These are phyloP conservation scores for Narthecium ossifragum DNA, from an alignment of 106 monocot genomes.

Conservation along the genomic window DNA sequence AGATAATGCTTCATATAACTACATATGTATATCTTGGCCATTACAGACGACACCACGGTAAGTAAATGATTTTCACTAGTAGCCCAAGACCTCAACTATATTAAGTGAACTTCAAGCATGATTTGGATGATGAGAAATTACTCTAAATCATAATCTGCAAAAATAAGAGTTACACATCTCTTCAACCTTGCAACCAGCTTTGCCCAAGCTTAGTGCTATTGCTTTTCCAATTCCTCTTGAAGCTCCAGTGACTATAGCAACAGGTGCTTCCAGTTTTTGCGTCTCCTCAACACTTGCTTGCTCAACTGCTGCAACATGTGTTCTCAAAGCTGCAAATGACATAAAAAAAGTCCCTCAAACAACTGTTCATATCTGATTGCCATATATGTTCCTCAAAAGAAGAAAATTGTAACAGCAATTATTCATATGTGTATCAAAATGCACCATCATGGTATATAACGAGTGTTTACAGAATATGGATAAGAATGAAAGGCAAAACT, in stretches of 20 bases:
- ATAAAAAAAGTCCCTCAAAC: background rate
- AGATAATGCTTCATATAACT: background rate
- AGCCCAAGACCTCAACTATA: background rate
- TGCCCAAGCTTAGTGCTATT: conserved; percentile 76
- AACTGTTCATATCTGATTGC: background rate
- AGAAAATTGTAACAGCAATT: background rate
- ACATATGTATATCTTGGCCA: background rate
- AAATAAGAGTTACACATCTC: background rate
- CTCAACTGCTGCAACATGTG: conserved; percentile 45
- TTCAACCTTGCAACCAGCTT: conserved; percentile 93
- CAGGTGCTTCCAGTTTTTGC: conserved; percentile 55
- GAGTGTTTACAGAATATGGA: too few species aligned
- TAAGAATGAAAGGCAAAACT: background rate
- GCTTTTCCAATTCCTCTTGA: conserved; percentile 96
- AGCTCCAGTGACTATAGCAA: conserved; percentile 86
- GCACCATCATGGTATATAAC: background rate
- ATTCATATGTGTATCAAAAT: background rate
- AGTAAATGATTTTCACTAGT: background rate
- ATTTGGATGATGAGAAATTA: background rate
- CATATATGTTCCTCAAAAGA: background rate
- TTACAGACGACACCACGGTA: background rate
- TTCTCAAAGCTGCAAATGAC: conserved; percentile 41
- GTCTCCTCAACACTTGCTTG: conserved; percentile 32
- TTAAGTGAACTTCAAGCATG: too few species aligned
- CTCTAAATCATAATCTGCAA: background rate